Conservation (phyloP, 169 alveolate genomes). For the Babesia ovis region DNA sequence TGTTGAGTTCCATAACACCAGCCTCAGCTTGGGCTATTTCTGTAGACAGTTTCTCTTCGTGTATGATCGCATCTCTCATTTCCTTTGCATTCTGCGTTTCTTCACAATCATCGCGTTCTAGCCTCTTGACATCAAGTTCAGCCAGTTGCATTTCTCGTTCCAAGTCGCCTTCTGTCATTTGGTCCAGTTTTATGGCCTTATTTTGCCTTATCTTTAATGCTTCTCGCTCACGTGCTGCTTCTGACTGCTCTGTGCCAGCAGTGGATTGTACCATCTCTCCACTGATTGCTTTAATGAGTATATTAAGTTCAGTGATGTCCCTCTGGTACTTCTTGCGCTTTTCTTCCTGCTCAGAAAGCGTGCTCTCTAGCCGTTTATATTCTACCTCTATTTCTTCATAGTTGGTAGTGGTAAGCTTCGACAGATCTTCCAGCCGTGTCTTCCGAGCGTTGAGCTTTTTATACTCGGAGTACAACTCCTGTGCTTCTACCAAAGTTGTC, state of each 20-base stretch:
- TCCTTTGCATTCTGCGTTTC: constrained; percentile 61
- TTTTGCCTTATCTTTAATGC: constrained; percentile 34
- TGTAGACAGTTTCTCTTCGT: constrained; percentile 49
- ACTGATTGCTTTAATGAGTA: constrained; percentile 44
- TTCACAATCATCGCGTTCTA: constrained; percentile 65
- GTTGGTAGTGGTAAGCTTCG: constrained; percentile 10
- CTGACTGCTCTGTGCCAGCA: constrained; percentile 1
- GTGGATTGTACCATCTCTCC: constrained; percentile 28
- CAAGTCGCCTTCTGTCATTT: constrained; percentile 53
- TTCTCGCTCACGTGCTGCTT: constrained; percentile 12
- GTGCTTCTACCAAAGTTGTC: constrained; percentile 39
- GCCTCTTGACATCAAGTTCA: constrained; percentile 61
- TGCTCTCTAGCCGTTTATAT: constrained; percentile 37
- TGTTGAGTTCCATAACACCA: neutral
- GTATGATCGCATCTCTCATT: constrained; percentile 46
- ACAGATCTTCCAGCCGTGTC: constrained; percentile 42
- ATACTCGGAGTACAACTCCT: constrained; percentile 31
- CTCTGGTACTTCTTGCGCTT: constrained; percentile 30
- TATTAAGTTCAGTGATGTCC: constrained; percentile 55
- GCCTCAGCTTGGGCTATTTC: constrained; percentile 50
- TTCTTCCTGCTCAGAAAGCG: constrained; percentile 46
- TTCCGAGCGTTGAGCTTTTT: constrained; percentile 1
- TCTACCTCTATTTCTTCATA: constrained; percentile 55
- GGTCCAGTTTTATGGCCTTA: constrained; percentile 29
- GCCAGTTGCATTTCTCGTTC: constrained; percentile 67